These are phyloP conservation scores for Gracilaria domingensis DNA, from an alignment of 23 red algal genomes.

Conservation along the genomic window DNA sequence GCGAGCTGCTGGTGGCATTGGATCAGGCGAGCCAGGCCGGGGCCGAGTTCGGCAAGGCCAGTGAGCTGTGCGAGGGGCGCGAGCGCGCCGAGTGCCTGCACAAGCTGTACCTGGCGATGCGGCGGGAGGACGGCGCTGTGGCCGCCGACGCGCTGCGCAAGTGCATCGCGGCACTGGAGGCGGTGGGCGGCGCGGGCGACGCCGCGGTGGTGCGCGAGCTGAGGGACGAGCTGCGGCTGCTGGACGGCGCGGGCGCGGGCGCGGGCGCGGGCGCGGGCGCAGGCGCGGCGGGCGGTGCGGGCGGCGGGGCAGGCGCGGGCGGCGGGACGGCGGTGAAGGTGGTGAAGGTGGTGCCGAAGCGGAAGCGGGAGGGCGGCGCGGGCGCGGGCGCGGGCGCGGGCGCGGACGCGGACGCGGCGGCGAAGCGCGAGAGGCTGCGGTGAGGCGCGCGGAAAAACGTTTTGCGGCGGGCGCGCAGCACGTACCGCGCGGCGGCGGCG, in stretches of 20 bases:
- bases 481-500: neutral
- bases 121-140: conserved; percentile 1
- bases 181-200: neutral
- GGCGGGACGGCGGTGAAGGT: conserved; percentile 29
- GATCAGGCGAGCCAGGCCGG: conserved; percentile 35
- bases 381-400: neutral
- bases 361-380: neutral
- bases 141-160: neutral
- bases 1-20: conserved; percentile 18
- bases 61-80: conserved; percentile 2
- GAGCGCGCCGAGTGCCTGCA: conserved; percentile 10
- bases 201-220: neutral
- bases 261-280: neutral
- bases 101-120: conserved; percentile 11
- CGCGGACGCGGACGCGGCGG: neutral
- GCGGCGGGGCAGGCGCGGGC: neutral
- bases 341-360: conserved; percentile 32
- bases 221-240: conserved; percentile 16
- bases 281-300: conserved; percentile 15
- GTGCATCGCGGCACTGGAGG: conserved; percentile 14
- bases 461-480: neutral
- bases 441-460: neutral
- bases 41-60: conserved; percentile 11
- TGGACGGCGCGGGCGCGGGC: neutral
- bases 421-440: conserved; percentile 17